These are phyloP conservation scores for Vinca minor DNA, from an alignment of 257 asterid species.

Conservation along the genomic window DNA sequence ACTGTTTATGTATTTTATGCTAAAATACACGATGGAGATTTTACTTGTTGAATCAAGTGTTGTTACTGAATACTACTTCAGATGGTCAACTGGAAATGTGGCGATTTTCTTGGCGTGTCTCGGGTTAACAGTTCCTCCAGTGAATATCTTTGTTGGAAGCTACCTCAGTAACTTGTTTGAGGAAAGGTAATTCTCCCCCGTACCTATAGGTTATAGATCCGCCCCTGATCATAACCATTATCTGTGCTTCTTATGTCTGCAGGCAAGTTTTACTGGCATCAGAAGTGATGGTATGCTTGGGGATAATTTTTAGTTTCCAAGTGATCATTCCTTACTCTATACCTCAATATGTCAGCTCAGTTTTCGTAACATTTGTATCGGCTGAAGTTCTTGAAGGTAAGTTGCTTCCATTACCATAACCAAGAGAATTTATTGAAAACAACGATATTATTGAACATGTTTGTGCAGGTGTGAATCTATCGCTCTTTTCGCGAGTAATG, in stretches of 20 bases:
- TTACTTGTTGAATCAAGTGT: slow-evolving; percentile 60
- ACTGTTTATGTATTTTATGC: slow-evolving; percentile 54
- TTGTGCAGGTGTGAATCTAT: slow-evolving; percentile 51
- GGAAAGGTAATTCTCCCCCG: no score
- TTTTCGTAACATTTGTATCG: slow-evolving; percentile 58
- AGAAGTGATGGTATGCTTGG: slow-evolving; percentile 55
- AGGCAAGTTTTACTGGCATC: slow-evolving; percentile 77
- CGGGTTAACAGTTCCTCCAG: slow-evolving; percentile 58
- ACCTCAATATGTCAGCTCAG: slow-evolving; percentile 63
- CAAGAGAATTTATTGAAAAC: no score
- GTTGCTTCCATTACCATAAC: no score
- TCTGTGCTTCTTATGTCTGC: slow-evolving; percentile 4
- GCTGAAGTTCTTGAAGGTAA: slow-evolving; percentile 83
- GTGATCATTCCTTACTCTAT: slow-evolving; percentile 46
- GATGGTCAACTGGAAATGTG: slow-evolving; percentile 52
- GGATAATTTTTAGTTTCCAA: slow-evolving; percentile 56
- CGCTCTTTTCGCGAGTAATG: slow-evolving; percentile 65
- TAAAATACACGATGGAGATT: slow-evolving; percentile 66
- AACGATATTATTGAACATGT: no score
- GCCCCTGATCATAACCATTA: no score
- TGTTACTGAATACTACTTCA: slow-evolving; percentile 47
- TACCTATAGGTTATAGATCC: no score
- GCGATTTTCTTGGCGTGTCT: slow-evolving; percentile 52
- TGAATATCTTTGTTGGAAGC: slow-evolving; percentile 57
- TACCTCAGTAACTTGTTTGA: slow-evolving; percentile 58